Conservation (phyloP, 441 rosid genomes). For the Populus tomentosa region DNA sequence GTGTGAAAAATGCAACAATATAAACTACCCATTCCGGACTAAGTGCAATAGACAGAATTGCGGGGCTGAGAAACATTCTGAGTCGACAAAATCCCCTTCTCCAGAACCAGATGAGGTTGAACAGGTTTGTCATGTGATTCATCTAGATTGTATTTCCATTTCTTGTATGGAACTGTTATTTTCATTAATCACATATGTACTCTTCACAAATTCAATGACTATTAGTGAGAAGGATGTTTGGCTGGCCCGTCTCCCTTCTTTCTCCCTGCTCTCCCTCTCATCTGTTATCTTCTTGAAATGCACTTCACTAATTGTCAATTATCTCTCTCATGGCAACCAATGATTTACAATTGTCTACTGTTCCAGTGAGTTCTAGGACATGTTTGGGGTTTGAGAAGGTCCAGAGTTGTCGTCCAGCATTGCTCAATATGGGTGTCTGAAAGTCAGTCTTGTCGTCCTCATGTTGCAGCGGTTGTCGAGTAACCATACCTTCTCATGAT, state of each 20-base stretch:
- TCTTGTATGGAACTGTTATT: conserved; percentile 25
- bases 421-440: conserved; percentile 88
- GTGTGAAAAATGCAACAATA: conserved; percentile 91
- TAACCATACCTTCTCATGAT: conserved; percentile 58
- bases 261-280: background rate
- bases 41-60: conserved; percentile 97
- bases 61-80: conserved; percentile 88
- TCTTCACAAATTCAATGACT: conserved; percentile 22
- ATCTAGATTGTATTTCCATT: conserved; percentile 30
- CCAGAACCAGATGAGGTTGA: conserved; percentile 62
- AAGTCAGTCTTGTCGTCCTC: conserved; percentile 96
- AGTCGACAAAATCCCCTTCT: conserved; percentile 60
- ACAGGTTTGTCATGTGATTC: conserved; percentile 69
- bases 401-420: conserved; percentile 76
- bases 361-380: conserved; percentile 99
- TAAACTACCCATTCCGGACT: conserved; percentile 93
- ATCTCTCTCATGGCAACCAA: conserved; percentile 31
- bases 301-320: conserved; percentile 26
- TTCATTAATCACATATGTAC: conserved; percentile 24
- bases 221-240: conserved; percentile 20
- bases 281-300: conserved; percentile 7
- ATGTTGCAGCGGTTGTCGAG: conserved; percentile 92
- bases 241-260: background rate
- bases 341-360: conserved; percentile 81
- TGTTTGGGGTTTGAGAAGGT: conserved; percentile 95